Evolutionary conservation across 495 filamentous ascomycete species (phyloP).

Genomic region (Hyaloscypha bicolor): DNA sequence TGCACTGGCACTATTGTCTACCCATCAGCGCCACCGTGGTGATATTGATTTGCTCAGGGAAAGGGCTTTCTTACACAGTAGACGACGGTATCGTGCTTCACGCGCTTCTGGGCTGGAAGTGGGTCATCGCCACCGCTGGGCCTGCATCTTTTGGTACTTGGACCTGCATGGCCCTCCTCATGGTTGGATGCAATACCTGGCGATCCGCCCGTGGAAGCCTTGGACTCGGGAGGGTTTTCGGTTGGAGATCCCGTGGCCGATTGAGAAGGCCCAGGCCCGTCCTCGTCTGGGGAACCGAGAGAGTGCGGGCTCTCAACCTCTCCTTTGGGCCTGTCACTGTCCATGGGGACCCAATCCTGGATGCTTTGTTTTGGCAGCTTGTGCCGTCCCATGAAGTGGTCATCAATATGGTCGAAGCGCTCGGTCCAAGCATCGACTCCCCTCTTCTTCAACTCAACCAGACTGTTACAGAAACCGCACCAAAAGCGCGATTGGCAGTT

Average conservation of each 20-base stretch:
- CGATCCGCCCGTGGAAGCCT: constrained; percentile 9
- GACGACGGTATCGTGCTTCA: background rate
- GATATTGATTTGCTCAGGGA: background rate
- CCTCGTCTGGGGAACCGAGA: background rate
- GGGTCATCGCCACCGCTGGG: constrained; percentile 5
- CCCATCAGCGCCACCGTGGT: background rate
- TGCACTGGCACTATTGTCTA: constrained; percentile 19
- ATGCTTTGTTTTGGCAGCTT: constrained; percentile 26
- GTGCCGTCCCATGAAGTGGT: constrained; percentile 63
- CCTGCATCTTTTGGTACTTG: constrained; percentile 2
- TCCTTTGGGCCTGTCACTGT: constrained; percentile 26
- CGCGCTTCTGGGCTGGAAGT: background rate
- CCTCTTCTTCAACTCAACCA: constrained; percentile 56
- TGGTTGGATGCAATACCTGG: constrained; percentile 1
- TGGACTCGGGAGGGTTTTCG: constrained; percentile 10
- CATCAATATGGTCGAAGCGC: constrained; percentile 86
- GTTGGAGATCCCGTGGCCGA: constrained; percentile 3
- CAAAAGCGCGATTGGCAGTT: constrained; percentile 74
- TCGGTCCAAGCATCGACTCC: constrained; percentile 68
- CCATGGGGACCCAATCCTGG: constrained; percentile 28
- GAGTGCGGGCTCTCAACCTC: background rate
- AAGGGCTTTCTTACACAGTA: constrained; percentile 14
- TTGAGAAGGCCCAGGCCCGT: background rate
- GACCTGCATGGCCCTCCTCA: constrained; percentile 1
- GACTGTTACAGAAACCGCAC: constrained; percentile 81